A percentile compares a stretch with the other conserved stretches of the same genome.
Evolutionary conservation across 148 eudicot species (phyloP).

Genomic region (Cornus controversa): DNA sequence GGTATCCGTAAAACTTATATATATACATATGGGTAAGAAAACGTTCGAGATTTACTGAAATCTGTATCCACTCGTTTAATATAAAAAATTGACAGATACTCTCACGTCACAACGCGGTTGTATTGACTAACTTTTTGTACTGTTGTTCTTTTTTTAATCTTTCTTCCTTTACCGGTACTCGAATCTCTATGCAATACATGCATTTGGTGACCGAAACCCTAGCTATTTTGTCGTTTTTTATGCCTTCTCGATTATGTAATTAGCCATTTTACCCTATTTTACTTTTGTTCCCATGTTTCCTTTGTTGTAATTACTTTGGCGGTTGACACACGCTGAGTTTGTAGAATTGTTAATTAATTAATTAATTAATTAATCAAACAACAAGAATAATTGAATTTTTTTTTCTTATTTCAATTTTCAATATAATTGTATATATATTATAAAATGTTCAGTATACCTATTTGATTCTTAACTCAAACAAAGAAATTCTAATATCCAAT

Average conservation of each 20-base stretch:
- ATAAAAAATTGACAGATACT: not conserved
- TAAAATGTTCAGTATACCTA: no score
- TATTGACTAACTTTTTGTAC: not conserved
- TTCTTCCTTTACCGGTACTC: not conserved
- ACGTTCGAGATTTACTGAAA: not conserved
- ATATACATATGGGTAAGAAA: not conserved
- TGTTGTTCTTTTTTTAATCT: not conserved
- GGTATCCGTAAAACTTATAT: no score
- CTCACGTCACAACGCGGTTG: no score
- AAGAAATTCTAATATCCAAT: no score
- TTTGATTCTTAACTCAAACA: no score
- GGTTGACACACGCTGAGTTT: no score
- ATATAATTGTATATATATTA: no score
- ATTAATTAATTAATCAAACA: no score
- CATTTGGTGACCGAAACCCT: constrained; percentile 8
- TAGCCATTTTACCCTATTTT: not conserved
- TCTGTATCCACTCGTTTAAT: not conserved
- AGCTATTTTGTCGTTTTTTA: constrained; percentile 1
- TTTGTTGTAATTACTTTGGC: no score
- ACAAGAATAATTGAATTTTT: no score
- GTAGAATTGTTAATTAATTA: not conserved
- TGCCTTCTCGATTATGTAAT: not conserved
- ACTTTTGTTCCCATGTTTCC: no score
- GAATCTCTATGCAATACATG: constrained; percentile 14
- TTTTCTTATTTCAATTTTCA: no score